Conservation (phyloP, 108 stramenopile species). For the Fragilariopsis cylindrus region DNA sequence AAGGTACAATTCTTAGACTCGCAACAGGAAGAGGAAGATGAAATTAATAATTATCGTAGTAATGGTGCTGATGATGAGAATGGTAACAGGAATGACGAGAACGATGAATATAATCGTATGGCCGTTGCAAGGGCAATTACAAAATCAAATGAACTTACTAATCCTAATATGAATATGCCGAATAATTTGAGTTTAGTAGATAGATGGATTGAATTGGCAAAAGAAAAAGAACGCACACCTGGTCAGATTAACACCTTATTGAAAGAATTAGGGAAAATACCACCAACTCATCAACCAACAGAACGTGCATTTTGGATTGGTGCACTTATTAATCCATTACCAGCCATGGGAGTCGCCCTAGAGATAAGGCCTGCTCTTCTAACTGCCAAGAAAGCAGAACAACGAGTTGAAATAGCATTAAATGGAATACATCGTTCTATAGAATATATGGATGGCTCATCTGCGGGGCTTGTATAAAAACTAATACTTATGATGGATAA, state of each 20-base stretch:
- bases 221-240: conserved; percentile 50
- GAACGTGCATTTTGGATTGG: conserved; percentile 84
- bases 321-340: conserved; percentile 75
- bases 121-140: conserved; percentile 55
- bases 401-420: conserved; percentile 56
- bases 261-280: conserved; percentile 60
- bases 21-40: conserved; percentile 43
- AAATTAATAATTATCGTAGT: conserved; percentile 7
- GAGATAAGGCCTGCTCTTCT: conserved; percentile 70
- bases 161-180: conserved; percentile 54
- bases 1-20: conserved; percentile 58
- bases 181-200: conserved; percentile 48
- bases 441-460: conserved; percentile 66
- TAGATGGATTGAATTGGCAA: conserved; percentile 70
- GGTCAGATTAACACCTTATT: conserved; percentile 60
- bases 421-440: conserved; percentile 61
- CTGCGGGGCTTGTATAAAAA: neutral
- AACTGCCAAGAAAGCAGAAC: conserved; percentile 58
- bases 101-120: conserved; percentile 37
- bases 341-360: conserved; percentile 73
- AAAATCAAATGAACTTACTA: conserved; percentile 51
- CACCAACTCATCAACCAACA: conserved; percentile 55
- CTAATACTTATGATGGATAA: no score
- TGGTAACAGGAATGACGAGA: neutral
- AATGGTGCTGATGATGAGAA: neutral